phyloP scores from a whole-genome alignment of 129 eudicot species.

The Tanacetum coccineum region DNA sequence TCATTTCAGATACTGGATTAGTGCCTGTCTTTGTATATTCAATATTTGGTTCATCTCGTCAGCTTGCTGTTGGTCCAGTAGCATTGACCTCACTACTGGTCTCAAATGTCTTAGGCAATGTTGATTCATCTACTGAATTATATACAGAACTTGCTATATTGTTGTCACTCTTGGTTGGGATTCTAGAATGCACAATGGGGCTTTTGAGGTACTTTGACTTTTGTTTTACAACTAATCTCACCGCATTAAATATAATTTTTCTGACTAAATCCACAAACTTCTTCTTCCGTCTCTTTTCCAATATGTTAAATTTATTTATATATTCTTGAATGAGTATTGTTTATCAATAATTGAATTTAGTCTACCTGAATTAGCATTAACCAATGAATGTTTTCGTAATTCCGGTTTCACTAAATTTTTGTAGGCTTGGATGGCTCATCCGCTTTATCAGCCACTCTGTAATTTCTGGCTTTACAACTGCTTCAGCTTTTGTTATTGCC shows the following conservation, averaged over 20 bases:
- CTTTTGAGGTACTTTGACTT: slow-evolving; percentile 18
- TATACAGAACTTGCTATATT: slow-evolving; percentile 89
- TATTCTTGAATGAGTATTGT: not conserved
- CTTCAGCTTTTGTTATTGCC: slow-evolving; percentile 93
- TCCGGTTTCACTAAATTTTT: slow-evolving; percentile 5
- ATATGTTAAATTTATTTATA: not conserved
- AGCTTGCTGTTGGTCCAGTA: slow-evolving; percentile 99
- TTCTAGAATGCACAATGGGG: slow-evolving; percentile 30
- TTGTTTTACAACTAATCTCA: not conserved
- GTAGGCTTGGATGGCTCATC: slow-evolving; percentile 95
- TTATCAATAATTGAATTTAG: not conserved
- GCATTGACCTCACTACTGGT: slow-evolving; percentile 89
- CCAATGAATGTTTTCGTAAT: not conserved
- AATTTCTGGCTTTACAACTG: slow-evolving; percentile 96
- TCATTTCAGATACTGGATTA: slow-evolving; percentile 76
- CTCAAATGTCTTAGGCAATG: slow-evolving; percentile 70
- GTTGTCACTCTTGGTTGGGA: slow-evolving; percentile 27
- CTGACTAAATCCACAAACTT: slow-evolving; percentile 6
- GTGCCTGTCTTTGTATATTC: slow-evolving; percentile 91
- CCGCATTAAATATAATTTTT: not conserved
- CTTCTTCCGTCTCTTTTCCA: not conserved
- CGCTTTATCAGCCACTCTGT: slow-evolving; percentile 98
- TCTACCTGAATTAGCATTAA: not conserved
- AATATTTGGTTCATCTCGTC: slow-evolving; percentile 95
- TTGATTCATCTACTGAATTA: slow-evolving; percentile 67